Conservation (phyloP, 441 rosid species). For the Eutrema salsugineum region DNA sequence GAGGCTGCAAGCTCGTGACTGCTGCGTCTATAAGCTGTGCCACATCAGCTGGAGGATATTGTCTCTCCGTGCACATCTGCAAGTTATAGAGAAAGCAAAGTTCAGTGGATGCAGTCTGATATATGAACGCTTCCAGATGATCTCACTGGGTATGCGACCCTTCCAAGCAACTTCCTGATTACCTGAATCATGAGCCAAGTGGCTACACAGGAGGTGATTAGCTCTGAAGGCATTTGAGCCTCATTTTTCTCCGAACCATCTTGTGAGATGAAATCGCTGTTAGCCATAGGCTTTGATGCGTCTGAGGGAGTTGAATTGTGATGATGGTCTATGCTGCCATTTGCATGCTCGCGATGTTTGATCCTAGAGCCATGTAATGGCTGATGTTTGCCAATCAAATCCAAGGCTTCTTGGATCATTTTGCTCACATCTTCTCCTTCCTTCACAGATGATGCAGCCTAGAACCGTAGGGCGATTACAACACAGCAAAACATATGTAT, state of each 20-base stretch:
- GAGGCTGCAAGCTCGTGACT: conserved; percentile 75
- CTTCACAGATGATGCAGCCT: conserved; percentile 73
- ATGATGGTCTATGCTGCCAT: conserved; percentile 31
- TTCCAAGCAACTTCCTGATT: conserved; percentile 20
- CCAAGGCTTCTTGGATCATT: conserved; percentile 72
- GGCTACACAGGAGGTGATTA: conserved; percentile 85
- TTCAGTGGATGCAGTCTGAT: conserved; percentile 2
- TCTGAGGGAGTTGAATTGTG: conserved; percentile 33
- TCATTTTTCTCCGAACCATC: conserved; percentile 40
- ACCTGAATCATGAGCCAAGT: conserved; percentile 91
- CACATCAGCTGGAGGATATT: conserved; percentile 82
- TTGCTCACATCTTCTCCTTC: conserved; percentile 76
- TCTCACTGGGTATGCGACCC: background rate
- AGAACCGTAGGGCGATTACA: conserved; percentile 23
- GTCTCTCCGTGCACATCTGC: conserved; percentile 92
- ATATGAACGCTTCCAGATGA: conserved; percentile 10
- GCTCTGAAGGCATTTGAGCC: conserved; percentile 66
- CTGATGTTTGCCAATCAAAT: conserved; percentile 45
- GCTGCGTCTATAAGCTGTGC: conserved; percentile 89
- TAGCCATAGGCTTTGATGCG: conserved; percentile 32
- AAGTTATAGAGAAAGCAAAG: conserved; percentile 6
- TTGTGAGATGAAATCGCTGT: conserved; percentile 29
- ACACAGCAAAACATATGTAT: background rate
- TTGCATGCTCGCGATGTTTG: conserved; percentile 45
- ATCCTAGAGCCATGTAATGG: conserved; percentile 35